phyloP scores from a whole-genome alignment of 108 stramenopile species.

The Cyclostephanos tholiformis region DNA sequence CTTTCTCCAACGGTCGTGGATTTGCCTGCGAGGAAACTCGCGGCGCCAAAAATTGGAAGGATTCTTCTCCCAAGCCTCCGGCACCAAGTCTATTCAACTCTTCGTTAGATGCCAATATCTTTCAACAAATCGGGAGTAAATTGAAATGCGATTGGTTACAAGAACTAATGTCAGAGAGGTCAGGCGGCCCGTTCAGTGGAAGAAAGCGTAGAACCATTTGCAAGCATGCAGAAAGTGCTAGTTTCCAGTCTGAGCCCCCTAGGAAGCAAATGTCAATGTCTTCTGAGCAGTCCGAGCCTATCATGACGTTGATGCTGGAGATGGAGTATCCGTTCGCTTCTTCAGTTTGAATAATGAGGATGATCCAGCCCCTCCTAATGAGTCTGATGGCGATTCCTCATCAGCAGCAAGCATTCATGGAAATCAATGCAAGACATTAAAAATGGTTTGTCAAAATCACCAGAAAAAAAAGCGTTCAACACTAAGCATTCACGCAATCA shows the following conservation, averaged over 20 bases:
- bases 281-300: conserved; percentile 14
- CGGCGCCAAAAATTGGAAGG: background rate
- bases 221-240: background rate
- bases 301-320: conserved; percentile 16
- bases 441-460: conserved; percentile 7
- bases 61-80: background rate
- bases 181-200: conserved; percentile 19
- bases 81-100: conserved; percentile 18
- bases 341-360: conserved; percentile 1
- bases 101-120: background rate
- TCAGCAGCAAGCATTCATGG: conserved; percentile 10
- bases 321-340: conserved; percentile 41
- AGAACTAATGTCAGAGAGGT: background rate
- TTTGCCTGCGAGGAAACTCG: no score
- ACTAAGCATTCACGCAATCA: conserved; percentile 17
- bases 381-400: conserved; percentile 12
- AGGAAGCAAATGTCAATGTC: conserved; percentile 19
- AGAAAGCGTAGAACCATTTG: conserved; percentile 16
- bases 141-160: background rate
- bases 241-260: conserved; percentile 1
- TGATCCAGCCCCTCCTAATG: conserved; percentile 6
- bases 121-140: conserved; percentile 9
- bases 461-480: background rate
- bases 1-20: background rate
- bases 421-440: conserved; percentile 16